Conservation (phyloP, 2,329 filamentous ascomycete genomes). For the Colletotrichum paranaense region DNA sequence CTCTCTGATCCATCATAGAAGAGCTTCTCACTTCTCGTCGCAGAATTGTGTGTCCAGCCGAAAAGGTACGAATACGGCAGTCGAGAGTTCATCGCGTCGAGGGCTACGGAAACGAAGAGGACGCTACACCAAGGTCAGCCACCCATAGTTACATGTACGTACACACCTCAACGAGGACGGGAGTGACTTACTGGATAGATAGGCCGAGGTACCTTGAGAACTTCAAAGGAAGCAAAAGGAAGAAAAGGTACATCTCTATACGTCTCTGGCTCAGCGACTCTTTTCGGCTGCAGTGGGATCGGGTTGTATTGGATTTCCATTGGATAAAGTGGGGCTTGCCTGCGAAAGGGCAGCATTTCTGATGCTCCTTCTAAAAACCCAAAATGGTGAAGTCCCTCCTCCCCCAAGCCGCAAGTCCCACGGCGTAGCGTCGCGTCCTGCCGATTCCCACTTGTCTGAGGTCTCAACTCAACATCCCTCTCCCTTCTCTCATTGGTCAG, state of each 20-base stretch:
- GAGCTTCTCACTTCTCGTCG: neutral
- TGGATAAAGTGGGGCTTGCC: neutral
- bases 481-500: slow-evolving; percentile 9
- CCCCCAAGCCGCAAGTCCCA: neutral
- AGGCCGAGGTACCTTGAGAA: neutral
- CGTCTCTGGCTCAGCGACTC: neutral
- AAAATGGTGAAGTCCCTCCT: neutral
- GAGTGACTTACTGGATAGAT: neutral
- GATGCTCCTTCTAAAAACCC: neutral
- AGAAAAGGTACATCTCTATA: neutral
- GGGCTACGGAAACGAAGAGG: neutral
- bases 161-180: neutral
- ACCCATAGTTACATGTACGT: neutral
- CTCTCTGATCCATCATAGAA: neutral
- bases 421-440: slow-evolving; percentile 8
- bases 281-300: neutral
- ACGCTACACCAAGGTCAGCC: neutral
- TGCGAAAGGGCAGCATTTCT: neutral
- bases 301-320: neutral
- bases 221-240: neutral
- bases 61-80: neutral
- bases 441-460: slow-evolving; percentile 14
- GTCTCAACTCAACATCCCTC: slow-evolving; percentile 19
- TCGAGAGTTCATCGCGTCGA: slow-evolving; percentile 11
- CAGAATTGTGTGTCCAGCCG: neutral